Conservation (phyloP, 176 grass and related monocot species). For the Oryza punctata region DNA sequence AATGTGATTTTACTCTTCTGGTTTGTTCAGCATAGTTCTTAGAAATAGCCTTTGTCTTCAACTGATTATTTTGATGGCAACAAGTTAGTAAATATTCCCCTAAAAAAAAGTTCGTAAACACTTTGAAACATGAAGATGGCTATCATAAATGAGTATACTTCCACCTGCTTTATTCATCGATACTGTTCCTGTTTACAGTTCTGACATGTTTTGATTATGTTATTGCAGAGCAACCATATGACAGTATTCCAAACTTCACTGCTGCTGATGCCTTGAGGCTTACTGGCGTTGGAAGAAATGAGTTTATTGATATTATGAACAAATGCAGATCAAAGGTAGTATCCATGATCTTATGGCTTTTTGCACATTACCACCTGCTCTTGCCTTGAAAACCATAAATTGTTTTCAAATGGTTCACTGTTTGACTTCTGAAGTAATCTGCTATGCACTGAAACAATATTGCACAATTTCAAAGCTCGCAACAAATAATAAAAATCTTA, state of each 20-base stretch:
- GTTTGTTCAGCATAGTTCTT: slow-evolving; percentile 7
- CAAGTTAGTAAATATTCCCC: slow-evolving; percentile 5
- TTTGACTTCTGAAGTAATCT: slow-evolving; percentile 8
- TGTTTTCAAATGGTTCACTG: slow-evolving; percentile 22
- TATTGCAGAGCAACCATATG: slow-evolving; percentile 98
- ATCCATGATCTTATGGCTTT: slow-evolving; percentile 12
- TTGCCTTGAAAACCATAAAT: slow-evolving; percentile 32
- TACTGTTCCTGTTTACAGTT: slow-evolving; percentile 25
- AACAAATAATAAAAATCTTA: neutral
- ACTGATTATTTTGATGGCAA: slow-evolving; percentile 9
- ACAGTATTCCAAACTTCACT: slow-evolving; percentile 99
- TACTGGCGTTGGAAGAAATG: slow-evolving; percentile 93
- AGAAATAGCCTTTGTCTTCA: neutral
- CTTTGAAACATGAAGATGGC: slow-evolving; percentile 15
- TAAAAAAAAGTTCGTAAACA: neutral
- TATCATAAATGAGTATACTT: neutral
- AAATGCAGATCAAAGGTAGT: slow-evolving; percentile 99
- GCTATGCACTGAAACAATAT: neutral
- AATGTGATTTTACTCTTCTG: neutral
- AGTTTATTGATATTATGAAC: slow-evolving; percentile 99
- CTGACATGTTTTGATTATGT: slow-evolving; percentile 45
- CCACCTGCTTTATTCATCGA: slow-evolving; percentile 23
- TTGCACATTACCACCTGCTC: slow-evolving; percentile 4
- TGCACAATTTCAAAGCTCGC: neutral
- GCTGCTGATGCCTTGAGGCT: slow-evolving; percentile 95